phyloP scores from a whole-genome alignment of 2,329 filamentous ascomycete genomes.

The Sarocladium oryzae region DNA sequence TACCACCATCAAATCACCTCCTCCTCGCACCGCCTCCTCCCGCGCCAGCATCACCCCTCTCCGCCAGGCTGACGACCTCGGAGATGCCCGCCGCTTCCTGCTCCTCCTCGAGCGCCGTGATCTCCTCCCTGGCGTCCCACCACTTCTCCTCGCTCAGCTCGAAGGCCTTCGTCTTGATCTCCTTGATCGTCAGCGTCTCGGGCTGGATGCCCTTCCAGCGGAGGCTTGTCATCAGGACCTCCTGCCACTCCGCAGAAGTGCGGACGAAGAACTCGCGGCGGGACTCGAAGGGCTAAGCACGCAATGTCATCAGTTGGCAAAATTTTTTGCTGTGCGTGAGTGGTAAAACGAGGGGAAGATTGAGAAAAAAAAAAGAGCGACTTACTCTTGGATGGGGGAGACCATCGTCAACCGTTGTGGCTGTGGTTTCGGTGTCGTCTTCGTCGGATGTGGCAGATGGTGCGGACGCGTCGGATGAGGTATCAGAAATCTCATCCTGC shows the following conservation, averaged over 20 bases:
- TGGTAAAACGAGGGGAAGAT: neutral
- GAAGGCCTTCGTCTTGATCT: slow-evolving; percentile 87
- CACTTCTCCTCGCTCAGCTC: slow-evolving; percentile 91
- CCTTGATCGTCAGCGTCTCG: slow-evolving; percentile 72
- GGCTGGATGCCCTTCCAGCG: slow-evolving; percentile 60
- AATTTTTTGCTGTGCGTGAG: too few relatives aligned
- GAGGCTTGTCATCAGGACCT: slow-evolving; percentile 69
- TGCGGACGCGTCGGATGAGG: slow-evolving; percentile 26
- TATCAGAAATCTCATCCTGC: slow-evolving; percentile 35
- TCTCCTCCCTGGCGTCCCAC: slow-evolving; percentile 97
- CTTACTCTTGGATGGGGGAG: slow-evolving; percentile 62
- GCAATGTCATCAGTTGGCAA: slow-evolving; percentile 18
- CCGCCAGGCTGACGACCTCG: slow-evolving; percentile 83
- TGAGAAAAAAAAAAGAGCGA: neutral
- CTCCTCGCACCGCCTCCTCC: slow-evolving; percentile 27
- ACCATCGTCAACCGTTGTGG: slow-evolving; percentile 60
- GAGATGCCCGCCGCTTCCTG: slow-evolving; percentile 93
- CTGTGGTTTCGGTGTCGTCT: slow-evolving; percentile 40
- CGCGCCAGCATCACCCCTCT: slow-evolving; percentile 53
- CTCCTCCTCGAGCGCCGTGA: slow-evolving; percentile 86
- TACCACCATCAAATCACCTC: too few relatives aligned
- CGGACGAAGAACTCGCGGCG: slow-evolving; percentile 87
- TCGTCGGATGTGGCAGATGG: slow-evolving; percentile 21
- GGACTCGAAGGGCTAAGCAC: slow-evolving; percentile 69
- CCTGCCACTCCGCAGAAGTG: slow-evolving; percentile 87